phyloP scores from a whole-genome alignment of 1,139 yeast genomes.

The Yamadazyma buinensis region DNA sequence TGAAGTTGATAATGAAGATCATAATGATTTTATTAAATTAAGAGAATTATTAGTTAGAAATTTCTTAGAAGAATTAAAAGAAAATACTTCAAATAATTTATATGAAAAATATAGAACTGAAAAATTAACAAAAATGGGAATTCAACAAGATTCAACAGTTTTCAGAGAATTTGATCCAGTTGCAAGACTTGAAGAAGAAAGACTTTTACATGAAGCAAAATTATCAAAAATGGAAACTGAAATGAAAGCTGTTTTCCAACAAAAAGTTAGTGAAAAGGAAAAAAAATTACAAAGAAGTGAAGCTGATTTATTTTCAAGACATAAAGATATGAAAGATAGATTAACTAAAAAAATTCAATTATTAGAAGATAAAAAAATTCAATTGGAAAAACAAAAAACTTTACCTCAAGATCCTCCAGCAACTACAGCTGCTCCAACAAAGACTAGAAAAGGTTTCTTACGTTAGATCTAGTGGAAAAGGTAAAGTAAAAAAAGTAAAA shows the following conservation, averaged over 20 bases:
- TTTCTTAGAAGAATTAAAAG: conserved; percentile 92
- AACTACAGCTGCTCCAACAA: conserved; percentile 41
- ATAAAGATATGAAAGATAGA: conserved; percentile 96
- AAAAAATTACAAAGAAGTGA: conserved; percentile 95
- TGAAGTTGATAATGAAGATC: conserved; percentile 93
- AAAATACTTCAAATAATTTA: conserved; percentile 68
- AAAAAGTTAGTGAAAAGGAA: conserved; percentile 95
- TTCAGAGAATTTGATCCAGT: conserved; percentile 94
- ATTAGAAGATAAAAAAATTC: conserved; percentile 86
- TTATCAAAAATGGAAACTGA: conserved; percentile 93
- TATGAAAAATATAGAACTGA: conserved; percentile 90
- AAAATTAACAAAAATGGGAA: conserved; percentile 78
- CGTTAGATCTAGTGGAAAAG: conserved; percentile 39
- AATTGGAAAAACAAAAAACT: conserved; percentile 67
- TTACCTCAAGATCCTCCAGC: conserved; percentile 55
- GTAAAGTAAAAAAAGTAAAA: too few relatives aligned
- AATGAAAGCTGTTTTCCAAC: conserved; percentile 96
- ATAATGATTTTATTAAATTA: conserved; percentile 87
- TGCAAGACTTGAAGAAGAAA: conserved; percentile 90
- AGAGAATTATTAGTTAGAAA: conserved; percentile 88
- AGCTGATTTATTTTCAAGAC: conserved; percentile 92
- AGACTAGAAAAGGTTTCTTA: conserved; percentile 53
- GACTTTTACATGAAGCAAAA: conserved; percentile 89
- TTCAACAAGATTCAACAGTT: conserved; percentile 87
- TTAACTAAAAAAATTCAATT: conserved; percentile 82